Base-by-base conservation (phyloP, 257 asterid species). In the Paulownia fortunei region DNA sequence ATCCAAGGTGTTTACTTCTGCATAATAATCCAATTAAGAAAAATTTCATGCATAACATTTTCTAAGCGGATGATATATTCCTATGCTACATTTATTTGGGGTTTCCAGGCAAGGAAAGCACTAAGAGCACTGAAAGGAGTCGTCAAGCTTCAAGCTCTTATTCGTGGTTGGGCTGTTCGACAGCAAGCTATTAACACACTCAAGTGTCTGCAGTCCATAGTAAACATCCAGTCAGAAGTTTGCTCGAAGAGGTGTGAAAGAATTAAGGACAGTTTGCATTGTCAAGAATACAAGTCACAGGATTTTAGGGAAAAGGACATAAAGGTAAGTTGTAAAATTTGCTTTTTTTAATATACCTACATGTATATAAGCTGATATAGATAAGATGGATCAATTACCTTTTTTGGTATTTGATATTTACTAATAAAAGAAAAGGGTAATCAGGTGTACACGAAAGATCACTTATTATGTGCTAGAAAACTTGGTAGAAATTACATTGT, bases 91-190 rank as follows among this genome's bases (percentile, higher is more conserved):
- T 23, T 32, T 41, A 2, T 46, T 4, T 21, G 61, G 65, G 27
- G 49, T 11, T 79, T 83, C 71, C 86, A 92, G 98, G 98, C 95
- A 76, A 86, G 95, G 82, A 94, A 91, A 84, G 98, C 98, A 59
- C 79, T 94, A 39, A 76, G 90, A 73, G 98, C 98, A 74, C 83
- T 94, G 74, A 92, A 85, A 82, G 98, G 97, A 82, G 81, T 94
- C 1, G 98, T 94, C 5, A 92, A 87, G 91, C 97, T 94, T 82
- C 98, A 92, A 83, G 98, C 98, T 55, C 90, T 92, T 16, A 90
- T 94, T 56, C 97, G 98, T 0, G 98, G 98, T 19, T 88, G 97
- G 91, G 96, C 96, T 5, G 98, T 94, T 59, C 84, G 98, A 39
- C 91, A 85, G 70, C 98, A 94, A 80, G 93, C 98, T 23, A 77